Conservation (phyloP, 148 eudicot species). For the Vaccinium corymbosum region DNA sequence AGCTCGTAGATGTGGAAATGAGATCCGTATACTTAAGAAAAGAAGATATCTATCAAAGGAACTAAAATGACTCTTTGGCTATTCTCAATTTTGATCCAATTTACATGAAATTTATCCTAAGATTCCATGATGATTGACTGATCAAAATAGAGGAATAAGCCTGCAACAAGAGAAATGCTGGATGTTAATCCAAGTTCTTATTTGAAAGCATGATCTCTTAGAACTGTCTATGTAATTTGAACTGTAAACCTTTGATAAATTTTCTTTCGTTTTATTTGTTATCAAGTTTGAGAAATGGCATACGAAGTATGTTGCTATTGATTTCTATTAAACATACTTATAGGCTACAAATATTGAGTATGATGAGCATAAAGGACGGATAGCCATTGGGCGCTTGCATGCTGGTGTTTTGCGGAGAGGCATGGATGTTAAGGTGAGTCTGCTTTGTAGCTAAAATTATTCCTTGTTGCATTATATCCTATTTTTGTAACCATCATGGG, state of each 20-base stretch:
- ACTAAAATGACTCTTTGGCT: neutral
- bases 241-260: neutral
- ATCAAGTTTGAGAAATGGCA: neutral
- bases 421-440: conserved; percentile 74
- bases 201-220: neutral
- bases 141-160: neutral
- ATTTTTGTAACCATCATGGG: neutral
- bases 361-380: conserved; percentile 94
- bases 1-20: neutral
- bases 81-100: neutral
- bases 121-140: neutral
- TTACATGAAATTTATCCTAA: neutral
- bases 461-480: neutral
- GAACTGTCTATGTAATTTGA: neutral
- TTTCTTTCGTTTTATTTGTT: neutral
- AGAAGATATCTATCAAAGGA: neutral
- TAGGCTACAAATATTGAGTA: conserved; percentile 88
- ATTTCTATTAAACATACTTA: conserved; percentile 15
- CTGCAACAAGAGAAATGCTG: neutral
- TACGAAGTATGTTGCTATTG: neutral
- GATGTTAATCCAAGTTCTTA: neutral
- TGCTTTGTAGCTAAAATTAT: conserved; percentile 1
- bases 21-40: too few species aligned
- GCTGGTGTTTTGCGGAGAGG: conserved; percentile 84
- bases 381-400: conserved; percentile 95